A percentile compares a stretch with the other conserved stretches of the same genome.
phyloP scores from a whole-genome alignment of 306 rosid species.

The Cajanus cajan region DNA sequence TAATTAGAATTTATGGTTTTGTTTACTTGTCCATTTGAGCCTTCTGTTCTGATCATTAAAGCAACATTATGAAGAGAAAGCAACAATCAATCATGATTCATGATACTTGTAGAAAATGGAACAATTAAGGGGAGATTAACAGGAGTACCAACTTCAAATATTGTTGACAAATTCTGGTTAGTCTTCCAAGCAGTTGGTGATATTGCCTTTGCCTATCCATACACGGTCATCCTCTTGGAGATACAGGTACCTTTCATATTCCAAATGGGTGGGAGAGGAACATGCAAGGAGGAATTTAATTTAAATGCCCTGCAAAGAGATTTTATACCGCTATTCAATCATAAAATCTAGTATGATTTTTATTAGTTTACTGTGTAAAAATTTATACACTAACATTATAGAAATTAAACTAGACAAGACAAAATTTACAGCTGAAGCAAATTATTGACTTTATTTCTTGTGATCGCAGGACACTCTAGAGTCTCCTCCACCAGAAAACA shows the following conservation, averaged over 20 bases:
- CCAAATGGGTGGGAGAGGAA: not conserved
- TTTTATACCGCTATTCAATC: not conserved
- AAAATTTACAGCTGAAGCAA: not conserved
- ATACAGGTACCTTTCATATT: constrained; percentile 59
- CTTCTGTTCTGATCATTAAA: not conserved
- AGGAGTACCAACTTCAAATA: constrained; percentile 62
- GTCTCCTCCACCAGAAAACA: constrained; percentile 79
- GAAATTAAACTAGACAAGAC: not conserved
- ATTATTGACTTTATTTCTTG: not conserved
- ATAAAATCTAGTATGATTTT: not conserved
- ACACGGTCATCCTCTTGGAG: constrained; percentile 65
- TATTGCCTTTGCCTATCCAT: constrained; percentile 89
- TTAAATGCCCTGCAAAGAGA: not conserved
- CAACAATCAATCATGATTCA: not conserved
- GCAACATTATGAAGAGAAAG: not conserved
- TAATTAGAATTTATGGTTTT: not conserved
- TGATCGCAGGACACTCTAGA: constrained; percentile 69
- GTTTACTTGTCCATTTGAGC: not conserved
- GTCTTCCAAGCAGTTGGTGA: constrained; percentile 81
- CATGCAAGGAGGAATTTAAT: not conserved
- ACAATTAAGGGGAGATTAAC: constrained; percentile 63
- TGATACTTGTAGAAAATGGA: constrained; percentile 56
- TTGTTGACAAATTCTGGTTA: constrained; percentile 61
- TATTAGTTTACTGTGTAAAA: not conserved
- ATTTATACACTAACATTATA: not conserved